Conservation (phyloP, 2,329 filamentous ascomycete genomes). For the Beauveria asiatica region DNA sequence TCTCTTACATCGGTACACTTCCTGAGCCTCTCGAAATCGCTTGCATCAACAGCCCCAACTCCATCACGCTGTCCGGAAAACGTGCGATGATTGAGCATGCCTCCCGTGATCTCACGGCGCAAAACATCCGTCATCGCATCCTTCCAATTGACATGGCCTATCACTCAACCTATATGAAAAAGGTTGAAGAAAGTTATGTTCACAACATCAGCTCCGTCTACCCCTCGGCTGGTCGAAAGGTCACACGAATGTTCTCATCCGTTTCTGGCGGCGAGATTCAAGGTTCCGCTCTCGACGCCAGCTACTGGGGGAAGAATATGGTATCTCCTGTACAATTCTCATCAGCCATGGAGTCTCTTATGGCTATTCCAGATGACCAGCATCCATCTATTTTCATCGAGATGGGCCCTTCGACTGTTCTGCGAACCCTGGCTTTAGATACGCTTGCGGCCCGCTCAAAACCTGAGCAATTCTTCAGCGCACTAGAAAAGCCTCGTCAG, state of each 20-base stretch:
- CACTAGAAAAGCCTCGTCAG: conserved; percentile 20
- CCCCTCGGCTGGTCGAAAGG: neutral
- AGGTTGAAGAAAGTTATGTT: conserved; percentile 29
- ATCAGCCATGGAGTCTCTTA: conserved; percentile 29
- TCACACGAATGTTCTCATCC: conserved; percentile 33
- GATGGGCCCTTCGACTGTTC: conserved; percentile 29
- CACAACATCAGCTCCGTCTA: conserved; percentile 19
- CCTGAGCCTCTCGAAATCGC: conserved; percentile 26
- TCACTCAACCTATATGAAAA: conserved; percentile 36
- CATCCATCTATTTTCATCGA: conserved; percentile 31
- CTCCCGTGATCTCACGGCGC: conserved; percentile 22
- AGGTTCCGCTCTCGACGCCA: conserved; percentile 20
- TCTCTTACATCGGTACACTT: conserved; percentile 19
- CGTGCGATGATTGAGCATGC: conserved; percentile 23
- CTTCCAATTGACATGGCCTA: conserved; percentile 33
- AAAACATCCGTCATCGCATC: conserved; percentile 25
- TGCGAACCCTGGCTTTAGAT: conserved; percentile 30
- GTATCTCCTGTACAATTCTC: conserved; percentile 36
- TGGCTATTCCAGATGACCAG: conserved; percentile 19
- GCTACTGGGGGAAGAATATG: conserved; percentile 41
- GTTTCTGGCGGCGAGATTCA: conserved; percentile 24
- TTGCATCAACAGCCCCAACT: conserved; percentile 36
- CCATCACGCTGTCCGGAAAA: conserved; percentile 36
- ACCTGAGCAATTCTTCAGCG: conserved; percentile 18
- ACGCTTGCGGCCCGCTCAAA: neutral